phyloP scores from a whole-genome alignment of 1,284 basidiomycete species.

The Grifola frondosa region DNA sequence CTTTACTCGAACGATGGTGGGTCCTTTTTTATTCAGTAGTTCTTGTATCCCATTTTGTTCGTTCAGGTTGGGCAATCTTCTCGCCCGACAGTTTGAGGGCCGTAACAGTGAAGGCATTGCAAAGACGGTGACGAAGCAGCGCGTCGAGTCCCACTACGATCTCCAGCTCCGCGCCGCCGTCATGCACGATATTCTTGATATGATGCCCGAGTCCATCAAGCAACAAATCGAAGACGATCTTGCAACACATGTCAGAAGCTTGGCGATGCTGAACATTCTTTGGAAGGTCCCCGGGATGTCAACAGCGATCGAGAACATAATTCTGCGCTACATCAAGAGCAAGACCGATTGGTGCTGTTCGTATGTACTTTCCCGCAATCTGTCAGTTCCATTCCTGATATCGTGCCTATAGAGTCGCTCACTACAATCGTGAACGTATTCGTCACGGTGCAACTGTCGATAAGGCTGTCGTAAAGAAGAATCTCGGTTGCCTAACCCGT shows the following conservation, averaged over 20 bases:
- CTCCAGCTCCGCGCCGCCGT: conserved; percentile 95
- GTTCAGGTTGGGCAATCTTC: conserved; percentile 84
- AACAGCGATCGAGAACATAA: conserved; percentile 97
- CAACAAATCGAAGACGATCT: conserved; percentile 98
- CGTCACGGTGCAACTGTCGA: conserved; percentile 96
- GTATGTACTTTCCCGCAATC: conserved; percentile 59
- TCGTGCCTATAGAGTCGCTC: conserved; percentile 62
- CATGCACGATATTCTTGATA: conserved; percentile 98
- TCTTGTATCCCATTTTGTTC: not conserved
- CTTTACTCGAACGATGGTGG: conserved; percentile 90
- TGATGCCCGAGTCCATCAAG: conserved; percentile 99
- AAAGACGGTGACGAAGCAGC: conserved; percentile 97
- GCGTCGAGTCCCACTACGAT: conserved; percentile 98
- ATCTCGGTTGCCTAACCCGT: conserved; percentile 85
- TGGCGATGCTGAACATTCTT: conserved; percentile 97
- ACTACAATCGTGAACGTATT: conserved; percentile 92
- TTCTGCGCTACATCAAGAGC: conserved; percentile 96
- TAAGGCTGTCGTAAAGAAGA: conserved; percentile 97
- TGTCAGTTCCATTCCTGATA: too few species aligned
- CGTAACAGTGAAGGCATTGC: conserved; percentile 94
- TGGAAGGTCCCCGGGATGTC: conserved; percentile 98
- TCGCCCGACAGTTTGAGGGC: conserved; percentile 97
- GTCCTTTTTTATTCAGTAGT: conserved; percentile 14
- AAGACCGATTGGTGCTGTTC: conserved; percentile 99
- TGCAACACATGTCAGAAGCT: conserved; percentile 96